phyloP scores from a whole-genome alignment of 345 rosid species.

The Jatropha curcas region DNA sequence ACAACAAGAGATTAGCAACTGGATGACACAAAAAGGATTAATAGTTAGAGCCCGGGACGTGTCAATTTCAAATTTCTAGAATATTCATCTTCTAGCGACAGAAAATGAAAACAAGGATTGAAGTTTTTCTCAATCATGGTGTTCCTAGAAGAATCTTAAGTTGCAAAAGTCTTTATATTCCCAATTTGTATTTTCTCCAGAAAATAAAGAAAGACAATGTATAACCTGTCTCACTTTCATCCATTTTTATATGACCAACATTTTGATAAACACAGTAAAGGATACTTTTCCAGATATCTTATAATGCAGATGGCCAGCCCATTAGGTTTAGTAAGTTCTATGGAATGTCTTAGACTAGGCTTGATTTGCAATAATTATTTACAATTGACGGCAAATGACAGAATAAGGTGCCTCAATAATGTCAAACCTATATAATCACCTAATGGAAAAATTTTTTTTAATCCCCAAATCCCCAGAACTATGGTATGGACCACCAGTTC shows the following conservation, averaged over 20 bases:
- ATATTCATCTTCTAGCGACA: neutral
- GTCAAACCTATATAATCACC: neutral
- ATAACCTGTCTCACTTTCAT: neutral
- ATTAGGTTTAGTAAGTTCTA: neutral
- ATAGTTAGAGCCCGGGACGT: neutral
- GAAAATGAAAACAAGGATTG: neutral
- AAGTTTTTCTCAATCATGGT: neutral
- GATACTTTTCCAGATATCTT: neutral
- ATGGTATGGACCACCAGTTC: too few relatives aligned
- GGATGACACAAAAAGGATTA: neutral
- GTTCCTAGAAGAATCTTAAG: neutral
- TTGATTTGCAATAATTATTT: neutral
- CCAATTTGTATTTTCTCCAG: too few relatives aligned
- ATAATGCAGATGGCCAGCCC: neutral
- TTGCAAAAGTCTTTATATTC: neutral
- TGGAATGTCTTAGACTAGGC: neutral
- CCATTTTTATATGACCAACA: neutral
- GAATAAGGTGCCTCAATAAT: neutral
- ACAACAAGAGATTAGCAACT: neutral
- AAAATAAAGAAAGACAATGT: neutral
- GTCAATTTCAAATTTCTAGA: neutral
- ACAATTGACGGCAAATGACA: neutral
- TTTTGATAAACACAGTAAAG: neutral
- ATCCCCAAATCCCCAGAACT: neutral
- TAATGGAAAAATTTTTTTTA: neutral